Percentiles rank a stretch among this genome's conserved stretches.
phyloP scores from a whole-genome alignment of 75 land plant species.

The Chamaecyparis obtusa region DNA sequence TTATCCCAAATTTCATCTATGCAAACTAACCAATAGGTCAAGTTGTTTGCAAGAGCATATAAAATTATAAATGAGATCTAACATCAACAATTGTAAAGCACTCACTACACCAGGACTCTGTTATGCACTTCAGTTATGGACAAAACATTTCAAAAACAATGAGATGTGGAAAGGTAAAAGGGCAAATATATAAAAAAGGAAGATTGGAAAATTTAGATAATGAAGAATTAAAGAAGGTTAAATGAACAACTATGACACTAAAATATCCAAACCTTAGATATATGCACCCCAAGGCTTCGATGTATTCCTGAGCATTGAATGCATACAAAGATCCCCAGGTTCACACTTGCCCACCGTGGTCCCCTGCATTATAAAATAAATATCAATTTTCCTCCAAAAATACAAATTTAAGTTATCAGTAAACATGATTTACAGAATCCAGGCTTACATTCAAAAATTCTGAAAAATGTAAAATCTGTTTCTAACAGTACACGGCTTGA shows the following conservation, averaged over 20 bases:
- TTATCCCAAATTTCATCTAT: background rate
- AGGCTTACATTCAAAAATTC: background rate
- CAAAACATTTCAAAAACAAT: background rate
- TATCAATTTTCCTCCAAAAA: background rate
- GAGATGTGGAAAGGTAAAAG: background rate
- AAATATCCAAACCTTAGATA: constrained; percentile 68
- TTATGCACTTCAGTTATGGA: background rate
- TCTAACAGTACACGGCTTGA: background rate
- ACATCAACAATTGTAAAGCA: background rate
- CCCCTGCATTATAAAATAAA: constrained; percentile 52
- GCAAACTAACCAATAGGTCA: background rate
- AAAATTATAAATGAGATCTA: background rate
- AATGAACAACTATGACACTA: background rate
- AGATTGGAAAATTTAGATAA: background rate
- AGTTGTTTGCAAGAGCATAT: background rate
- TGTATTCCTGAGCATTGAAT: constrained; percentile 96
- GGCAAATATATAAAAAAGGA: background rate
- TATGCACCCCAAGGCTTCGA: constrained; percentile 91
- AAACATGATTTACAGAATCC: background rate
- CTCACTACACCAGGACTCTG: background rate
- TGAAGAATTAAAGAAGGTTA: background rate
- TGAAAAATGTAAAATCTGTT: background rate
- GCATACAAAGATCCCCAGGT: constrained; percentile 86
- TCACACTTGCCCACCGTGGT: constrained; percentile 97
- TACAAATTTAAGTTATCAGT: background rate